A percentile compares a stretch with the other conserved stretches of the same genome.
Conservation (phyloP, 2,329 filamentous ascomycete species). For the Pseudohalonectria lignicola region DNA sequence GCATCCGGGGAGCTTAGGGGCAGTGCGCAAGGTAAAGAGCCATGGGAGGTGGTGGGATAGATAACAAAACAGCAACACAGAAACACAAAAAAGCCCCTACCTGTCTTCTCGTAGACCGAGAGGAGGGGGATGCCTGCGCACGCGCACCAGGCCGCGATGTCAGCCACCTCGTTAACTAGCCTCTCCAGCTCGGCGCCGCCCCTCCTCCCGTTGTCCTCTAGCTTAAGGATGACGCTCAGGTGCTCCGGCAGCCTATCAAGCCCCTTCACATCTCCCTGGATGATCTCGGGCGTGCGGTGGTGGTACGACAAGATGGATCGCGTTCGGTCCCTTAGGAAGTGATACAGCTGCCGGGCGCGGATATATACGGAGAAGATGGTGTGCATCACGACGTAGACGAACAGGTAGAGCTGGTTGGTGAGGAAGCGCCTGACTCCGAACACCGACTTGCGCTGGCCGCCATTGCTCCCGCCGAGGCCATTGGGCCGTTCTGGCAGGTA, state of each 20-base stretch:
- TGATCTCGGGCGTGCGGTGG: conserved; percentile 87
- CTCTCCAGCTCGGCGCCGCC: conserved; percentile 67
- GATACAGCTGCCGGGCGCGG: conserved; percentile 68
- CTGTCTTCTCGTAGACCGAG: conserved; percentile 86
- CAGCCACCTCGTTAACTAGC: conserved; percentile 80
- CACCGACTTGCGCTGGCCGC: conserved; percentile 19
- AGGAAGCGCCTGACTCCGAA: conserved; percentile 53
- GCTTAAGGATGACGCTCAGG: conserved; percentile 72
- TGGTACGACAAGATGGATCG: conserved; percentile 86
- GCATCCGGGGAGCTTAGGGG: too few relatives aligned
- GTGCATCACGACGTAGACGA: conserved; percentile 63
- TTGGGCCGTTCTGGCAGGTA: conserved; percentile 1
- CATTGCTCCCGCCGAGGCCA: conserved; percentile 10
- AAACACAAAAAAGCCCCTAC: too few relatives aligned
- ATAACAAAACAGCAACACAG: too few relatives aligned
- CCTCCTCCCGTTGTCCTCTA: conserved; percentile 53
- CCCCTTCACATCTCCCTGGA: conserved; percentile 71
- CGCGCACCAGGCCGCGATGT: conserved; percentile 87
- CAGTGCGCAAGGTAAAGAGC: too few relatives aligned
- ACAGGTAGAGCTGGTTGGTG: conserved; percentile 48
- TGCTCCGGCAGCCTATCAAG: conserved; percentile 71
- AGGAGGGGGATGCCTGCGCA: conserved; percentile 79
- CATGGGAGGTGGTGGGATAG: too few relatives aligned
- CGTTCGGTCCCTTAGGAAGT: conserved; percentile 65
- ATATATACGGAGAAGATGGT: conserved; percentile 82